Base-by-base conservation (phyloP, 169 alveolate species). In the Miamiensis avidus region DNA sequence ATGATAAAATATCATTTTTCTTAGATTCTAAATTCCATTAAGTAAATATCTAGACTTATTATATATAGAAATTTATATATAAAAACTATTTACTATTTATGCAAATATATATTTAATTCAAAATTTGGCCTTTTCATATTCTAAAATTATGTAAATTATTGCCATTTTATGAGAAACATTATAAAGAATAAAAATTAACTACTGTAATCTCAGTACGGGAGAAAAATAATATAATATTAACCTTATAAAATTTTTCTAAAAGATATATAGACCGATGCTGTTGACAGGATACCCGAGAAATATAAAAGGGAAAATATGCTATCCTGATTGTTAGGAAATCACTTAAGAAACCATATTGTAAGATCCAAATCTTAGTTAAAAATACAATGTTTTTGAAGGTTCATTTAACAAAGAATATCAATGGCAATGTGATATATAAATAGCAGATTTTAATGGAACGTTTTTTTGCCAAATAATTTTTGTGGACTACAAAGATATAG, bases 371-470 rank as follows among this genome's bases (percentile, higher is more conserved):
- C 64, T 79, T 28, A 28, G 31, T 11, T 34, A 79, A 27, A 49
- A 79, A 64, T 79, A 79, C 31, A 79, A 79, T 29, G 28, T 34
- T 6, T 79, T 79, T 79, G 31, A 31, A 34, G 84, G 84, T 34
- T 79, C 64, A 28, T 79, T 27, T 34, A 79, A 79, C 20, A 34
- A 29, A 64, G 84, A 79, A 65, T 69, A 74, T 79, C 29, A 65
- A 1, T 79, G 84, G 84, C 30, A 79, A 79, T 69, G 34, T 0
- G 84, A 79, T 25, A 34, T 79, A 33, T 32, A 79, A 34, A 79
- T 79, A 6, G 31, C 34, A 79, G 84, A 79, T 64, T 79, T 79
- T 29, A 74, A 79, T 79, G 84, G 84, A 0, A 34, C 75, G 25
- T 30, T 79, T n/a, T 79, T 49, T 64, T 72, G 34, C 11, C 20